A percentile compares a stretch with the other conserved stretches of the same genome.
phyloP scores from a whole-genome alignment of 176 grass and related monocot genomes.

The Hyparrhenia diplandra region DNA sequence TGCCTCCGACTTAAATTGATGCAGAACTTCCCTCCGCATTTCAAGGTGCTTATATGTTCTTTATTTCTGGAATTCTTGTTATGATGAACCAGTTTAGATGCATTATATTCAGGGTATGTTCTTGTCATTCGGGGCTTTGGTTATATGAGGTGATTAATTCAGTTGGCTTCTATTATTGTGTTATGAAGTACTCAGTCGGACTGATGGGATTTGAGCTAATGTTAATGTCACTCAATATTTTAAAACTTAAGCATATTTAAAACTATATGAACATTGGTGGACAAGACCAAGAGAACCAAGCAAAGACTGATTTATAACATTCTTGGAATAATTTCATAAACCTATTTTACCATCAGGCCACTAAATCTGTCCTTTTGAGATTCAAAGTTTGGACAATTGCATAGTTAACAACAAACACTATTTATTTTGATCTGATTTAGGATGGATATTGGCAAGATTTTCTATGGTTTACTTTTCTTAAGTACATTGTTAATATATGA shows the following conservation, averaged over 20 bases:
- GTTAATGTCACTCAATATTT: neutral
- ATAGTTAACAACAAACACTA: neutral
- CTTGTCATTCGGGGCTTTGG: neutral
- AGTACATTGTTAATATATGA: neutral
- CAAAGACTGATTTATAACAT: neutral
- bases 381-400: neutral
- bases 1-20: conserved; percentile 94
- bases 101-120: neutral
- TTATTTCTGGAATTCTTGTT: neutral
- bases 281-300: neutral
- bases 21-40: conserved; percentile 84
- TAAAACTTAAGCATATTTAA: neutral
- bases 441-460: neutral
- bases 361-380: neutral
- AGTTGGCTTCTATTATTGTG: neutral
- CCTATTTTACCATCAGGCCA: neutral
- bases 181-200: neutral
- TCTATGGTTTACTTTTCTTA: neutral
- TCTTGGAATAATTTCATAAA: neutral
- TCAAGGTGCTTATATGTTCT: conserved; percentile 59
- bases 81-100: neutral
- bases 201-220: neutral
- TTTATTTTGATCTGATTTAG: conserved; percentile 4
- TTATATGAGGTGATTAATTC: neutral
- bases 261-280: neutral